Evolutionary conservation across 176 grass and related monocot genomes (phyloP).

Genomic region (Typha latifolia): DNA sequence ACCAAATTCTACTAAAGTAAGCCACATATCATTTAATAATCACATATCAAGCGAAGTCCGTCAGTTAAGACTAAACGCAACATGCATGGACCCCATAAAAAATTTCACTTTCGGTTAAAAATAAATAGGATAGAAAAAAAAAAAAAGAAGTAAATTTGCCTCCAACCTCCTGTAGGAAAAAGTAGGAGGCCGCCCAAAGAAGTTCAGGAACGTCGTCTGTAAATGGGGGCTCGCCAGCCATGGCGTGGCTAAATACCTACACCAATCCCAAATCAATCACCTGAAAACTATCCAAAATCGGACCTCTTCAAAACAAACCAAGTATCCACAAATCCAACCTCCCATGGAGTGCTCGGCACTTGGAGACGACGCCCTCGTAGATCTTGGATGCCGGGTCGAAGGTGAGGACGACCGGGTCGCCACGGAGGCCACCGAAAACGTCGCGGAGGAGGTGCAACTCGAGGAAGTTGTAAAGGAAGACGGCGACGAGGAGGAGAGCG

Average conservation of each 20-base stretch:
- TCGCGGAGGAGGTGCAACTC: conserved; percentile 71
- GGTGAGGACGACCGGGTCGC: conserved; percentile 61
- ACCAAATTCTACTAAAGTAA: too few relatives aligned
- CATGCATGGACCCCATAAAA: conserved; percentile 8
- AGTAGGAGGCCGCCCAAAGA: conserved; percentile 56
- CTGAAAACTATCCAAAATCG: not conserved
- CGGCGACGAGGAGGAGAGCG: conserved; percentile 13
- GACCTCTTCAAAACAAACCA: not conserved
- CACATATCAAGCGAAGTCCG: not conserved
- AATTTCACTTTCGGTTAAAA: not conserved
- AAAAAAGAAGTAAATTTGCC: conserved; percentile 9
- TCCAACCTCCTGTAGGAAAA: conserved; percentile 71
- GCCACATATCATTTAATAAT: too few relatives aligned
- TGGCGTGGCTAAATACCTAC: conserved; percentile 73
- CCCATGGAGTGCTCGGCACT: conserved; percentile 66
- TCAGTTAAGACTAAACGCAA: conserved; percentile 7
- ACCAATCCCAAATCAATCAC: conserved; percentile 12
- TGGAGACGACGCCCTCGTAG: conserved; percentile 73
- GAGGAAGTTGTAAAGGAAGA: conserved; percentile 61
- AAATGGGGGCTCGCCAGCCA: conserved; percentile 93
- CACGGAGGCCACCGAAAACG: conserved; percentile 51
- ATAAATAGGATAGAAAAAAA: not conserved
- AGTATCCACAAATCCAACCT: conserved; percentile 29
- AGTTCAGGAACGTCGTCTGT: conserved; percentile 80
- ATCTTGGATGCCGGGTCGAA: conserved; percentile 70